Evolutionary conservation across 176 grass and related monocot species (phyloP), one percentile per base, ranked within the genome.

Genomic region (Bonia amplexicaulis): DNA sequence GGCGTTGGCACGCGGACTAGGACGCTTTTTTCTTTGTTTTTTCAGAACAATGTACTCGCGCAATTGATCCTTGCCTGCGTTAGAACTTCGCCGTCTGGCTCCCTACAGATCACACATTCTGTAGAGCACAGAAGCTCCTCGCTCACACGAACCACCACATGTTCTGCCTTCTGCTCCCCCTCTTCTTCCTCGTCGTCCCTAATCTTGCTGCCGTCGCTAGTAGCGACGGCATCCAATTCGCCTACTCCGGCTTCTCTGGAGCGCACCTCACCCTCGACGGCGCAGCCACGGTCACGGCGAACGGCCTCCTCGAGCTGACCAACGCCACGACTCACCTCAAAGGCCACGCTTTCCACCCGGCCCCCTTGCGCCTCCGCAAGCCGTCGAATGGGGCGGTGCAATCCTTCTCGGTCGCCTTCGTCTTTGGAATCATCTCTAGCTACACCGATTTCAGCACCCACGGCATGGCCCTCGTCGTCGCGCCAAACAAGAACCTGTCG

Each of bases 381-480:
- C 42, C 64, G n/a, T 37, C 6, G 27, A 60, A 82, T 3, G 40
- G 41, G 27, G 69, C 79, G 0, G 79, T 87, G 52, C 79, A 49
- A 33, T 87, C 86, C 27, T 89, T 92, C 83, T 86, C 90, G 2
- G 57, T 78, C 61, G 69, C 67, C 17, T 88, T 89, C 23, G 83
- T 69, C 41, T 83, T 80, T 1, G 86, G 55, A 14, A 88, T 92
- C 73, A 49, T 92, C 58, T 66, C 83, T 0, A 58, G 63, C 60
- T 81, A 86, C 46, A 42, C 45, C 4, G 71, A 73, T 31, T 58
- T 91, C 6, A 80, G 90, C 6, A 83, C 83, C 11, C 73, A 86
- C 7, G 87, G 87, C 25, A 69, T 92, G 74, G 90, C 86, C 74
- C 89, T 91, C 76, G 73, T 92, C 10, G 52, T 92, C 39, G 37